Base-by-base conservation (phyloP, 441 rosid species). In the Aleurites moluccanus region DNA sequence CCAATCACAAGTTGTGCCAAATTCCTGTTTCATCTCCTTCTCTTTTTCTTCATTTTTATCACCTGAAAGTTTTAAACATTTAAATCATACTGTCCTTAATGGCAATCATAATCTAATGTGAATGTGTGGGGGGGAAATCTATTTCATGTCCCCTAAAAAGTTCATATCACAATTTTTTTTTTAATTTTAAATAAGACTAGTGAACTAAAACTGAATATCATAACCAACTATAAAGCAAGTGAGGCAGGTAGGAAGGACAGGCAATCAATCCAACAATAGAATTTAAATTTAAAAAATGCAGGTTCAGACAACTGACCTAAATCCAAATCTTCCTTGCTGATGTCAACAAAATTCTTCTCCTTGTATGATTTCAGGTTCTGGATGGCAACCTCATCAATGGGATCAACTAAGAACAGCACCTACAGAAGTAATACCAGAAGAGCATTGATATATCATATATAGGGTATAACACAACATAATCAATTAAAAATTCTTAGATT, bases 291-390 rank as follows among this genome's bases (percentile, higher is more conserved):
- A 21, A 25, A 68, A 18, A 11, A 3, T 20, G 47, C 49, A 60
- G 61, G 27, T 64, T 40, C 40, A 59, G 59, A 4, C 64, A 69
- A 79, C 91, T 60, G 75, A 89, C 99, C 98, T 81, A 95, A 72
- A 83, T 95, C 99, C 80, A 95, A 83, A 81, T 95, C 99, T 83
- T 95, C 99, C 87, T 92, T 95, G 93, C 96, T 90, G 75, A 95
- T 91, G 80, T 95, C 99, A 25, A 95, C 83, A 79, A 95, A 95
- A 75, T 91, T 87, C 88, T 92, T 94, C 76, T 95, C 97, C 86
- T 92, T 92, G 88, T 91, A 95, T 53, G 94, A 84, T 81, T 91
- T 92, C 78, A 95, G 81, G 79, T 86, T 92, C 84, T 95, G 98
- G 80, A 95, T 74, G n/a, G 99, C 98, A 78, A 95, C 87, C 84